Base-by-base conservation (phyloP, 83 land plant genomes). In the Picea engelmannii region DNA sequence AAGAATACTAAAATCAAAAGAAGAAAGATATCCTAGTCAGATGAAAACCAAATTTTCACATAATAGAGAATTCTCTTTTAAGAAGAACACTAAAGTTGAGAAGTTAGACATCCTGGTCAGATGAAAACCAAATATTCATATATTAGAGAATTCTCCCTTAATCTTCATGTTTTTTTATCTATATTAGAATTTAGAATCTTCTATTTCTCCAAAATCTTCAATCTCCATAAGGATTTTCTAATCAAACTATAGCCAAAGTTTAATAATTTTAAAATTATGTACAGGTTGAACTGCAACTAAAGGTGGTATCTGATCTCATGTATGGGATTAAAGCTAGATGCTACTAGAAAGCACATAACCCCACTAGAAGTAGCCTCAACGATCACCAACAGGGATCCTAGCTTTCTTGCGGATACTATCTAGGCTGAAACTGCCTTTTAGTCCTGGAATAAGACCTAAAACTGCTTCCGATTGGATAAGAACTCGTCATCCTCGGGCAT, bases 51-150 rank as follows among this genome's bases (percentile, higher is more conserved):
- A 52, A 52, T 52, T 52, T 23, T 18, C 20, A 44, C 12, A 23
- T 75, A 52, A 49, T 52, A 5, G 15, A 35, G 16, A 12, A 75
- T 2, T 52, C 58, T 52, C 58, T 12, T 52, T 52, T 11, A 11
- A 52, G 47, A 44, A 44, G 13, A 49, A 49, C 55, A 9, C 55
- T 49, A 49, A 10, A 49, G 10, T 9, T 10, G 55, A 49, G 12
- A 49, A 49, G 11, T 49, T 49, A 49, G 12, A 49, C 55, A 49
- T 49, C 55, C 12, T 10, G 12, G 12, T 49, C 55, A 49, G 55
- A 49, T 9, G 55, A 49, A 40, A 10, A 10, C 55, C 10, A 86
- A 92, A 94, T 35, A 95, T 44, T 44, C 49, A 44, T 44, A 6
- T 44, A 44, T 6, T 44, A 9, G 77, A 74, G 49, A 74, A 47